These are phyloP conservation scores for Scortechinia acanthostroma DNA, from an alignment of 2,329 filamentous ascomycete species.

Conservation along the genomic window DNA sequence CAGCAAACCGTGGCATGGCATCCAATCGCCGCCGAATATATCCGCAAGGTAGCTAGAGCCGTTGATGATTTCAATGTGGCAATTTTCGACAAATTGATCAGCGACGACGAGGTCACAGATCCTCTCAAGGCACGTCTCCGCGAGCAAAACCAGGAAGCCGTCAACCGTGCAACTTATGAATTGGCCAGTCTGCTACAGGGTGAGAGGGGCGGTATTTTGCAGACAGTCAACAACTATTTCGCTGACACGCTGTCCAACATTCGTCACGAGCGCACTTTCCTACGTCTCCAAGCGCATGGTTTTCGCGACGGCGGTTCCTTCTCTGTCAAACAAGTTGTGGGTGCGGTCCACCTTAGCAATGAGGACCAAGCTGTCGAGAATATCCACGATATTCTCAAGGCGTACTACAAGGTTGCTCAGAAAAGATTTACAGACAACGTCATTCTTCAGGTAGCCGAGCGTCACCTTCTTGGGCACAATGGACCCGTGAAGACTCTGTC, in stretches of 20 bases:
- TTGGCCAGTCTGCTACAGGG: neutral
- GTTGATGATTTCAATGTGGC: neutral
- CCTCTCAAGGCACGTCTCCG: neutral
- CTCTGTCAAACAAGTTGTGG: neutral
- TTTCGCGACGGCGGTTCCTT: neutral
- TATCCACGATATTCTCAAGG: constrained; percentile 18
- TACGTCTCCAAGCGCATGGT: neutral
- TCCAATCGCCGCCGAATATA: neutral
- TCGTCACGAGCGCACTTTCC: neutral
- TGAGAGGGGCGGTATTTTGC: neutral
- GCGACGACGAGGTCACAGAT: neutral
- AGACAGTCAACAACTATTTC: neutral
- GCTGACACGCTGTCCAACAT: neutral
- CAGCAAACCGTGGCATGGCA: neutral
- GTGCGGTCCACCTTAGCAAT: constrained; percentile 7
- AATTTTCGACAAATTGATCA: neutral
- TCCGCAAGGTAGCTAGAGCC: too few species aligned
- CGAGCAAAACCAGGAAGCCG: neutral
- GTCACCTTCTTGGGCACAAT: neutral
- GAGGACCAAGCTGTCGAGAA: constrained; percentile 11
- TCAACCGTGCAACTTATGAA: too few species aligned
- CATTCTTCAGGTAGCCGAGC: constrained; percentile 17
- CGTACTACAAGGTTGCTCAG: constrained; percentile 21
- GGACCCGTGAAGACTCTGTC: neutral
- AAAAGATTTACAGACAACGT: constrained; percentile 24